A percentile compares a stretch with the other conserved stretches of the same genome.
Evolutionary conservation across 2,329 filamentous ascomycete genomes (phyloP).

Genomic region (Alternaria alternata): DNA sequence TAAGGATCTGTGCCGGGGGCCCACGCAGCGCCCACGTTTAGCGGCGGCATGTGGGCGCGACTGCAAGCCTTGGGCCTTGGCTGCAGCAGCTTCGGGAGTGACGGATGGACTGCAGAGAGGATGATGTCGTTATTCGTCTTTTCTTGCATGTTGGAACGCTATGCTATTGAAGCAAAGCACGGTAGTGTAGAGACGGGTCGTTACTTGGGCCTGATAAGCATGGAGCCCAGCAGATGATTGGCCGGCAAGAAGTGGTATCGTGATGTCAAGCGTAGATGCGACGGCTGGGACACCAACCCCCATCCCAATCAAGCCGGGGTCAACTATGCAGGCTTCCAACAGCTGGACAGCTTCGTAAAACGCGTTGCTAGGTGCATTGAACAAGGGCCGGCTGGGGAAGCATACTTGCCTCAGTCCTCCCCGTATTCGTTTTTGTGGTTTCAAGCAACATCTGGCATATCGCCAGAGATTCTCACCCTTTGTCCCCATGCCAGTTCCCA

Average conservation of each 20-base stretch:
- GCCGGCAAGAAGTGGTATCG: constrained; percentile 5
- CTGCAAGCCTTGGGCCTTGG: constrained; percentile 20
- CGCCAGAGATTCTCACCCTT: not conserved
- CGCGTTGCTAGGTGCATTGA: constrained; percentile 22
- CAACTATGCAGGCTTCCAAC: constrained; percentile 37
- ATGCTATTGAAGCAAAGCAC: not conserved
- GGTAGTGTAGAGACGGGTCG: constrained; percentile 6
- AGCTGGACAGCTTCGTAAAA: constrained; percentile 28
- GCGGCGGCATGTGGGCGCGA: constrained; percentile 22
- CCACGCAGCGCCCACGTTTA: constrained; percentile 17
- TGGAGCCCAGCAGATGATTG: not conserved
- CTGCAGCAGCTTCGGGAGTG: constrained; percentile 19
- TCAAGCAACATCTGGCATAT: not conserved
- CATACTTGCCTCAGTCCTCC: constrained; percentile 19
- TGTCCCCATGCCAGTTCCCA: not conserved
- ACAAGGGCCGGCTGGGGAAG: constrained; percentile 20
- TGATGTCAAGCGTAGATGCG: constrained; percentile 39
- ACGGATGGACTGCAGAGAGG: constrained; percentile 12
- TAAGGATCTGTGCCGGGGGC: constrained; percentile 17
- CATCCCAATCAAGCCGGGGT: constrained; percentile 21
- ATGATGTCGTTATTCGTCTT: constrained; percentile 16
- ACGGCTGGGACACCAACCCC: constrained; percentile 38
- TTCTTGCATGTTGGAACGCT: constrained; percentile 1
- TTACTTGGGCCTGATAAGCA: constrained; percentile 1
- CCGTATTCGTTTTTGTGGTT: not conserved